phyloP scores from a whole-genome alignment of 2,329 filamentous ascomycete species.

The Colletotrichum tofieldiae region DNA sequence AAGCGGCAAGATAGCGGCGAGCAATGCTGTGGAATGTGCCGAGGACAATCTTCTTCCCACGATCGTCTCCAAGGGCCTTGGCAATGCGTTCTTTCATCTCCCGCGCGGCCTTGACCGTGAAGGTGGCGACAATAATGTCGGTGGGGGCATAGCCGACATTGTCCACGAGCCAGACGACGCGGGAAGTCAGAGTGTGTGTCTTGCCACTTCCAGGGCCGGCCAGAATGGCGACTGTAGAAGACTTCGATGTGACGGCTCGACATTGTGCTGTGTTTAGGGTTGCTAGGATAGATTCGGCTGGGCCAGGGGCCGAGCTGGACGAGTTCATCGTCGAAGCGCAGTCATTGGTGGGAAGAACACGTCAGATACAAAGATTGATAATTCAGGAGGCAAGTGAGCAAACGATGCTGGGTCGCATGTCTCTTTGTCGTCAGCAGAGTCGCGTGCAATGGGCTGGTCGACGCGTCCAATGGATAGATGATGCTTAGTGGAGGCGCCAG shows the following conservation, averaged over 20 bases:
- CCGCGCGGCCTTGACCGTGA: slow-evolving; percentile 93
- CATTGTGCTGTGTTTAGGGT: slow-evolving; percentile 70
- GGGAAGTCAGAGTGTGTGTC: slow-evolving; percentile 93
- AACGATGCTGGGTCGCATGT: not conserved
- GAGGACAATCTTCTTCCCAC: slow-evolving; percentile 84
- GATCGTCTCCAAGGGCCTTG: slow-evolving; percentile 82
- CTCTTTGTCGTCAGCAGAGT: not conserved
- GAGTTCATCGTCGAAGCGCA: slow-evolving; percentile 28
- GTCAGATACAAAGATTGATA: not conserved
- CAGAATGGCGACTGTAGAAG: slow-evolving; percentile 75
- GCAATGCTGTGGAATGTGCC: slow-evolving; percentile 97
- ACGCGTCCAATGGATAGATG: slow-evolving; percentile 18
- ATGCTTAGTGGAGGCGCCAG: not conserved
- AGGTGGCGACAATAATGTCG: slow-evolving; percentile 95
- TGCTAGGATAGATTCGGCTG: slow-evolving; percentile 57
- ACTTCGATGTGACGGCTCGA: slow-evolving; percentile 68
- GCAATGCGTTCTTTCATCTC: slow-evolving; percentile 95
- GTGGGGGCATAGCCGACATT: slow-evolving; percentile 81
- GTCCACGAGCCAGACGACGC: slow-evolving; percentile 89
- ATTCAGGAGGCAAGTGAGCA: not conserved
- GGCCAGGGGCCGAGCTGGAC: slow-evolving; percentile 39
- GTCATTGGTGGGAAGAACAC: slow-evolving; percentile 16
- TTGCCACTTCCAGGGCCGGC: slow-evolving; percentile 85
- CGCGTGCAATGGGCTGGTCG: not conserved
- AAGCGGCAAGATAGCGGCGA: slow-evolving; percentile 85